Percentiles rank a stretch among this genome's conserved stretches.
These are phyloP conservation scores for Trichophyton equinum DNA, from an alignment of 2,329 filamentous ascomycete species.

Conservation along the genomic window DNA sequence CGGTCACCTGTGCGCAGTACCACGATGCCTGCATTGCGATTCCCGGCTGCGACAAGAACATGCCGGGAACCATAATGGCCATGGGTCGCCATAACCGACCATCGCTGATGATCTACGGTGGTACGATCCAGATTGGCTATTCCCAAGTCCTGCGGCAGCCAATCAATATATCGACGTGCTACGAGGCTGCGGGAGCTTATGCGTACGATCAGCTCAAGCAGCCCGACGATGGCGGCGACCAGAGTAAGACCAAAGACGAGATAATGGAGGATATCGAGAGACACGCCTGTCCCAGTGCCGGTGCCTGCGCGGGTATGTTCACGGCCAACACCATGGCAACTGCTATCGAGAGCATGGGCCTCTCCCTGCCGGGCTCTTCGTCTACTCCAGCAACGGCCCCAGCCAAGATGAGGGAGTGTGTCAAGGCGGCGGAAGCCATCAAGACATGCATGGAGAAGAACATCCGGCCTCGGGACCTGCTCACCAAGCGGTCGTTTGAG, in stretches of 20 bases:
- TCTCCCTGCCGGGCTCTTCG: conserved; percentile 70
- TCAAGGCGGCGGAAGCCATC: conserved; percentile 67
- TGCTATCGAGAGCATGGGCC: conserved; percentile 77
- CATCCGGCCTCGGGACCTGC: conserved; percentile 65
- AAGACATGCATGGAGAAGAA: conserved; percentile 67
- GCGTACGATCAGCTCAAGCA: conserved; percentile 61
- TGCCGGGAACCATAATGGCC: conserved; percentile 86
- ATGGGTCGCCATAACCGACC: conserved; percentile 84
- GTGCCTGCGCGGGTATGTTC: conserved; percentile 86
- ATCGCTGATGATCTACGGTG: conserved; percentile 90
- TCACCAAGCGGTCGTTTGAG: conserved; percentile 71
- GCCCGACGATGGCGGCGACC: conserved; percentile 51
- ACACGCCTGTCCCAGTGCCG: conserved; percentile 64
- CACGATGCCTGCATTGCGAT: conserved; percentile 91
- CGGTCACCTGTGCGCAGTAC: conserved; percentile 79
- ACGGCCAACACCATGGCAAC: conserved; percentile 92
- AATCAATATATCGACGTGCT: conserved; percentile 81
- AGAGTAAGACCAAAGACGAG: conserved; percentile 57
- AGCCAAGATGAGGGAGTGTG: conserved; percentile 76
- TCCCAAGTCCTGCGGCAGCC: conserved; percentile 60
- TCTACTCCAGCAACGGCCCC: conserved; percentile 70
- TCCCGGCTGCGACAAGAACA: conserved; percentile 94
- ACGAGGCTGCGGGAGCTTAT: conserved; percentile 75
- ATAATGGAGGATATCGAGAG: conserved; percentile 73
- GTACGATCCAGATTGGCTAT: conserved; percentile 79